A percentile compares a stretch with the other conserved stretches of the same genome.
phyloP scores from a whole-genome alignment of 1,139 yeast species.

The Scheffersomyces illinoinensis region DNA sequence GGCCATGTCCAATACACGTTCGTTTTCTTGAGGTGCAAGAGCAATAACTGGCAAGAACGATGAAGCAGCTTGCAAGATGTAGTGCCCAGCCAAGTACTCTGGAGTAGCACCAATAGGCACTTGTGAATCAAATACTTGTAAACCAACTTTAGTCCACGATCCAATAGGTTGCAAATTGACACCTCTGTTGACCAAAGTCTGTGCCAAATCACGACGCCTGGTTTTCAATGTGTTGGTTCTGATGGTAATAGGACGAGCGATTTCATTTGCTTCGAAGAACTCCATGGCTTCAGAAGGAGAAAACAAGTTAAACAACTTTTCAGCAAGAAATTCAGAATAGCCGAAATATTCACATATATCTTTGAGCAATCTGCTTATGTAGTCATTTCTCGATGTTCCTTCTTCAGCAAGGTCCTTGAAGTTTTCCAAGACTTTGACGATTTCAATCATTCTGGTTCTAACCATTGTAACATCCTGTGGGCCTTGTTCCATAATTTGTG shows the following conservation, averaged over 20 bases:
- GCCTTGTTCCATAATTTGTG: slow-evolving; percentile 49
- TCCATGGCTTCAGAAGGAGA: slow-evolving; percentile 97
- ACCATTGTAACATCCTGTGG: slow-evolving; percentile 78
- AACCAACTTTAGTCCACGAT: slow-evolving; percentile 96
- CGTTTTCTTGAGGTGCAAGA: slow-evolving; percentile 91
- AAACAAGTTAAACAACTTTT: slow-evolving; percentile 84
- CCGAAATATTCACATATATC: slow-evolving; percentile 96
- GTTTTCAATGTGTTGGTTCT: slow-evolving; percentile 95
- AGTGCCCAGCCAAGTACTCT: slow-evolving; percentile 96
- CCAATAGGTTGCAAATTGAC: slow-evolving; percentile 97
- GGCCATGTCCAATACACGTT: slow-evolving; percentile 96
- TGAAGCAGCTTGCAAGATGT: slow-evolving; percentile 97
- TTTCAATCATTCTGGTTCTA: slow-evolving; percentile 92
- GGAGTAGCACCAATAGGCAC: slow-evolving; percentile 99
- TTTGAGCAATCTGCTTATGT: slow-evolving; percentile 68
- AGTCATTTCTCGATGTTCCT: slow-evolving; percentile 82
- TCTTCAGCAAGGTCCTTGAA: slow-evolving; percentile 83
- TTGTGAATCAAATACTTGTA: slow-evolving; percentile 95
- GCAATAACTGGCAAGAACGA: slow-evolving; percentile 98
- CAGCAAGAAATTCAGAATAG: slow-evolving; percentile 93
- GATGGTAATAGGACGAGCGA: slow-evolving; percentile 93
- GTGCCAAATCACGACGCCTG: slow-evolving; percentile 94
- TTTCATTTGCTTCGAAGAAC: slow-evolving; percentile 97
- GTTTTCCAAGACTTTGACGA: slow-evolving; percentile 93
- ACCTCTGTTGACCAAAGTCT: slow-evolving; percentile 92